phyloP scores from a whole-genome alignment of 2,329 filamentous ascomycete species.

The Paecilomyces sp. region DNA sequence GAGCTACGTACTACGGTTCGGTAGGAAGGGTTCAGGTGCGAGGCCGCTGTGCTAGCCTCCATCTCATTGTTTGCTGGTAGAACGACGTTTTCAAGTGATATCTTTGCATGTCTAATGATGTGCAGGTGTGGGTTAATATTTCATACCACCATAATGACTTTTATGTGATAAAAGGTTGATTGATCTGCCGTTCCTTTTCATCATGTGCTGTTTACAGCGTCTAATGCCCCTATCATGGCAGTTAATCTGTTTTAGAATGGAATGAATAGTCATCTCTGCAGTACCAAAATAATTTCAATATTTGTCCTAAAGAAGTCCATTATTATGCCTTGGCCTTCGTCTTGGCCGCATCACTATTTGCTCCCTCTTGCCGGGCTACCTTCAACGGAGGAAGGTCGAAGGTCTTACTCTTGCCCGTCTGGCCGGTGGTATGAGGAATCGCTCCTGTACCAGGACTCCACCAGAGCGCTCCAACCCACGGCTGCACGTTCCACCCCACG shows the following conservation, averaged over 20 bases:
- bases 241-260: not conserved
- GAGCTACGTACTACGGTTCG: not conserved
- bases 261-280: not conserved
- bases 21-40: not conserved
- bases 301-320: not conserved
- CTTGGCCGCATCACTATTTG: not conserved
- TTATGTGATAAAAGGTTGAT: not conserved
- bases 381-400: conserved; percentile 54
- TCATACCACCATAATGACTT: not conserved
- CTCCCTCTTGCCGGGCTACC: conserved; percentile 19
- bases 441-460: conserved; percentile 60
- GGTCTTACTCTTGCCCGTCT: conserved; percentile 42
- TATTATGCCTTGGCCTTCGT: not conserved
- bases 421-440: conserved; percentile 44
- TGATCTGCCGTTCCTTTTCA: not conserved
- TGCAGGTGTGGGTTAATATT: not conserved
- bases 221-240: not conserved
- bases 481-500: conserved; percentile 94
- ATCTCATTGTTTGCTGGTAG: not conserved
- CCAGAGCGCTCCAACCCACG: conserved; percentile 82
- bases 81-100: not conserved
- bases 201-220: not conserved
- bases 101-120: not conserved
- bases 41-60: not conserved
- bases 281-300: not conserved